Evolutionary conservation across 2,329 filamentous ascomycete species (phyloP).

Genomic region (Fusarium foetens): DNA sequence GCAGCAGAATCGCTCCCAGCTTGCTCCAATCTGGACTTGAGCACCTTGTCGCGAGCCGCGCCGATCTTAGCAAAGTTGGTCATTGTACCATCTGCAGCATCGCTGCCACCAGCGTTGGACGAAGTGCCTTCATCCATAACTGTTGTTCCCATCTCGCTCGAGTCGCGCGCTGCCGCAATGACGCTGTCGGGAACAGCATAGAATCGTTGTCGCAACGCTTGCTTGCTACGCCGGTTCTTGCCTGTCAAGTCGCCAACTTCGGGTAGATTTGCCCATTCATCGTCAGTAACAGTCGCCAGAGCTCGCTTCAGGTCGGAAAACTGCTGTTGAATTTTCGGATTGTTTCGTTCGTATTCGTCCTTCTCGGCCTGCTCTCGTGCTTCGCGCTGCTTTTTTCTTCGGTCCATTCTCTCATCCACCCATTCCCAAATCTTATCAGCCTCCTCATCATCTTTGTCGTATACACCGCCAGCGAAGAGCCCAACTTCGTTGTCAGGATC

Average conservation of each 20-base stretch:
- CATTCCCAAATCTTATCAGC: constrained; percentile 95
- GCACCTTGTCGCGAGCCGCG: constrained; percentile 92
- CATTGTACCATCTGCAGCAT: constrained; percentile 83
- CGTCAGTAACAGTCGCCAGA: constrained; percentile 86
- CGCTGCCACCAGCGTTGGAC: constrained; percentile 43
- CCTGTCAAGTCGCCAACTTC: constrained; percentile 97
- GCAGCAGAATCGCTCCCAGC: constrained; percentile 75
- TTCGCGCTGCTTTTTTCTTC: constrained; percentile 92
- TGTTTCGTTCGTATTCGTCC: constrained; percentile 96
- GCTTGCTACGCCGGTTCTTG: constrained; percentile 86
- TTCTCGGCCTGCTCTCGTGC: constrained; percentile 89
- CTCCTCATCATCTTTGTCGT: constrained; percentile 97
- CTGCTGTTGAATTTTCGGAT: constrained; percentile 97
- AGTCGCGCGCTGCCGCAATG: constrained; percentile 83
- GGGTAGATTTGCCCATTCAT: constrained; percentile 95
- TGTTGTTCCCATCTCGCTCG: constrained; percentile 85
- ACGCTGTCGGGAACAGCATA: constrained; percentile 98
- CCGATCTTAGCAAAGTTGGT: constrained; percentile 99
- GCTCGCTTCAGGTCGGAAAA: constrained; percentile 96
- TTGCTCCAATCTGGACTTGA: constrained; percentile 93
- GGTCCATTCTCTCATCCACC: constrained; percentile 97
- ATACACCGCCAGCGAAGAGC: constrained; percentile 92
- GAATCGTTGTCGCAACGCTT: constrained; percentile 84
- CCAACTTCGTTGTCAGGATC: constrained; percentile 98
- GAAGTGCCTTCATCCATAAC: constrained; percentile 80